Base-by-base conservation (phyloP, 257 asterid species). In the Rehmannia glutinosa region DNA sequence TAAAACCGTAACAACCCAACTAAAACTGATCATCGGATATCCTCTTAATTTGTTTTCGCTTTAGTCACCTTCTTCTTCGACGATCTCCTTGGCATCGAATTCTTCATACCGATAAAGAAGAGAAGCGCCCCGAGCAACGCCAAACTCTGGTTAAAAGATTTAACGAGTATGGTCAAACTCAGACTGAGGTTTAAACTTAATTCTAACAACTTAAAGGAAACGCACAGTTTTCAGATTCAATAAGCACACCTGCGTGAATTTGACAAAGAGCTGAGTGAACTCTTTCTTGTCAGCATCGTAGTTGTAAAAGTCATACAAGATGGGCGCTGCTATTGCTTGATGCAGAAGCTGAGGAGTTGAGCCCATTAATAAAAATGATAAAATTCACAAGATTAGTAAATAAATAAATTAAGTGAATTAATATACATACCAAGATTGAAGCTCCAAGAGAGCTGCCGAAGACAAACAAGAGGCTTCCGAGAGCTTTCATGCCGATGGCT, bases 281-380 rank as follows among this genome's bases (percentile, higher is more conserved):
- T 87, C 99, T 70, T 87, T 86, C 76, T 75, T 82, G 77, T 87
- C 93, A 50, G 81, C 90, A 6, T 87, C 98, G n/a, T 87, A 87
- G 81, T 94, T 94, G 87, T 94, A 94, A 83, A 94, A 94, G 78
- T 94, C 99, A 6, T 78, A 94, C 77, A 91, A 68, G 77, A 94
- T 77, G 19, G 98, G 96, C 5, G 92, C 69, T 25, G 83, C 32
- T 45, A 94, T 25, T 43, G 87, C 85, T 82, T 94, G 99, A 72
- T 88, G 96, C 80, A 94, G 23, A 61, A 87, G 78, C 99, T 94
- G 82, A 47, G 52, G 36, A 51, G 38, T 25, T 7, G 52, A 62
- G 27, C n/a, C 15, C n/a, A 8, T 63, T 24, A 60, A 25, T 11
- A 66, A 75, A 36, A 47, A 47, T 7, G 61, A 54, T 38, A 51